Evolutionary conservation across 306 rosid species (phyloP), one percentile per base, ranked within the genome.

Genomic region (Mimosa pudica): DNA sequence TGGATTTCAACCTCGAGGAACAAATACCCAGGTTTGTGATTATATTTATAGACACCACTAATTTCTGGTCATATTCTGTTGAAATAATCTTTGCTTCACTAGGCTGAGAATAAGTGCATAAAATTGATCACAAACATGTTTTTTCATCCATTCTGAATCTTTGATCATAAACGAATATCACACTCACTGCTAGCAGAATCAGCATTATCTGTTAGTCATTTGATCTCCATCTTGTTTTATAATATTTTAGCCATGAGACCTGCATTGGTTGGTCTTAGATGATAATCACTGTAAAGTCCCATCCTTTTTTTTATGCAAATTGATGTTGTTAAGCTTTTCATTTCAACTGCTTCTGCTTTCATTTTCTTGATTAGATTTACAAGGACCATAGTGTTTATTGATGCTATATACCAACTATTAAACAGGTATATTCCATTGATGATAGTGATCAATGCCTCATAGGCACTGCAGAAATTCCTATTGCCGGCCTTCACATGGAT

Each of bases 391-490:
- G 76, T 82, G 11, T 72, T 45, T 72, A 55, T 75, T 82, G 86
- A 87, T 84, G 74, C 80, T 85, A 67, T 46, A 78, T 60, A 54
- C 70, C 32, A 67, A 73, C 70, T 75, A 62, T 80, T 24, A 38
- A 76, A 80, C 90, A 95, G 99, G 94, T 95, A 51, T 95, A 95
- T 86, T 92, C 97, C 80, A 93, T 95, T 18, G 90, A 86, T 79
- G 93, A 89, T 63, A 89, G 93, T 87, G 96, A 93, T 76, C 99
- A 93, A 79, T 95, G 99, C 86, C 99, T 95, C 82, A 93, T 95
- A 2, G 99, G 99, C 79, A 95, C 98, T 57, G 97, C 99, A 80
- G 99, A 95, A 93, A 95, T 95, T 87, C 98, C 98, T 32, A 97
- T 93, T 20, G 98, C 97, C 41, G 99, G 98, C 54, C 93, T 95